Percentiles rank a stretch among this genome's conserved stretches.
Evolutionary conservation across 768 basidiomycete species (phyloP).

Genomic region (Hygrophorus pudorinus): DNA sequence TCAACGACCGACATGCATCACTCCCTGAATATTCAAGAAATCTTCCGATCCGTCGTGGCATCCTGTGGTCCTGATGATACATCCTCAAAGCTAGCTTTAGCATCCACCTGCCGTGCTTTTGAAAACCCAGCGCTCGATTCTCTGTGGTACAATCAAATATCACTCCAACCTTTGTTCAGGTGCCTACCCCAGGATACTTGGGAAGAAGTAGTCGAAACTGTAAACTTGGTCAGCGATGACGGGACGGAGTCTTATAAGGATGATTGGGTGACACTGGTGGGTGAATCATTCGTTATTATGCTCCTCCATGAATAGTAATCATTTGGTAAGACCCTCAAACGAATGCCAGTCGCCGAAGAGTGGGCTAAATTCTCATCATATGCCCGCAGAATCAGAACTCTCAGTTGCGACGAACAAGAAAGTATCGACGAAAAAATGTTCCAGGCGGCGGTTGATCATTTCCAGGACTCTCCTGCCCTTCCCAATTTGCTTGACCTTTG

Average conservation of each 20-base stretch:
- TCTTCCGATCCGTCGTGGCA: constrained; percentile 6
- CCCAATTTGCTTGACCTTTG: neutral
- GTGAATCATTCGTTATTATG: too few species aligned
- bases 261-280: too few species aligned
- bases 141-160: constrained; percentile 7
- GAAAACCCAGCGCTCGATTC: constrained; percentile 9
- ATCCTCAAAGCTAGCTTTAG: constrained; percentile 2
- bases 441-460: neutral
- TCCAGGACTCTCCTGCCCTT: neutral
- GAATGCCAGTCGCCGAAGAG: neutral
- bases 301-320: neutral
- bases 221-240: neutral
- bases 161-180: constrained; percentile 7
- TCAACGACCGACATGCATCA: neutral
- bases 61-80: neutral
- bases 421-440: neutral
- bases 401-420: neutral
- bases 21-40: constrained; percentile 8
- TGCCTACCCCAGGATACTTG: constrained; percentile 8
- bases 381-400: neutral
- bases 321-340: neutral
- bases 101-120: constrained; percentile 6
- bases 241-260: too few species aligned
- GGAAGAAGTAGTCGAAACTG: neutral
- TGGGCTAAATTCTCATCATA: neutral